Evolutionary conservation across 2,329 filamentous ascomycete species (phyloP).

Genomic region (Chalaropsis ovoidea): DNA sequence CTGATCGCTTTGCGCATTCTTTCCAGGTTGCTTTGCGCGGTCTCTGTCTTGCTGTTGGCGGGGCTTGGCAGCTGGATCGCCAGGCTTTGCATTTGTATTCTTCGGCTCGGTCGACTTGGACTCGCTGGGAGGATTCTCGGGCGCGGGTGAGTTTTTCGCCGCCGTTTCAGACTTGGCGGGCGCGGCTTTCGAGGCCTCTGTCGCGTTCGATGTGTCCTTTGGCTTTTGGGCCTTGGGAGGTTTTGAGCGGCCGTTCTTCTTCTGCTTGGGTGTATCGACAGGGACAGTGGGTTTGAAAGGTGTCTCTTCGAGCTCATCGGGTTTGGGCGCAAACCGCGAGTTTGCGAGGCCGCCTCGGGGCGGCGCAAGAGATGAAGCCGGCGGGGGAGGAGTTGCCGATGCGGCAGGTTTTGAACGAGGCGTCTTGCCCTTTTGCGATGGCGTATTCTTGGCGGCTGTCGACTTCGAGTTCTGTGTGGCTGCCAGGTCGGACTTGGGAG

Average conservation of each 20-base stretch:
- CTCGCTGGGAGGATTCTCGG: neutral
- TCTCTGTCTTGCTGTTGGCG: neutral
- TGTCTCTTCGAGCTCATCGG: constrained; percentile 23
- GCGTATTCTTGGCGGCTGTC: neutral
- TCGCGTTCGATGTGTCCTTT: constrained; percentile 23
- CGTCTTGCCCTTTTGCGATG: neutral
- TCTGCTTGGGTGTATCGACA: constrained; percentile 22
- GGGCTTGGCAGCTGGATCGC: neutral
- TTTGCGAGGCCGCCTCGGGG: constrained; percentile 15
- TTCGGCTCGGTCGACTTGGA: neutral
- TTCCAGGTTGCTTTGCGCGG: neutral
- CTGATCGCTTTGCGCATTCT: neutral
- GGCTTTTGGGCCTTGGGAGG: constrained; percentile 15
- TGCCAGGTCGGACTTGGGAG: neutral
- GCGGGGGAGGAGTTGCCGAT: constrained; percentile 22
- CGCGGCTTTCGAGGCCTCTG: neutral
- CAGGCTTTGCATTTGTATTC: neutral
- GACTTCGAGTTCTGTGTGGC: neutral
- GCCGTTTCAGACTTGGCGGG: neutral
- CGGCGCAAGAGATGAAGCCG: constrained; percentile 17
- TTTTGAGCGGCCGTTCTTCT: constrained; percentile 19
- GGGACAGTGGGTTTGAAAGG: constrained; percentile 23
- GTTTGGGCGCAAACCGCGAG: constrained; percentile 24
- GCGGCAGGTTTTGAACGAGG: neutral
- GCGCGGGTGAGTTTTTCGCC: neutral